Evolutionary conservation across 2,329 filamentous ascomycete genomes (phyloP), one percentile per base, ranked within the genome.

Genomic region (Fusarium decemcellulare): DNA sequence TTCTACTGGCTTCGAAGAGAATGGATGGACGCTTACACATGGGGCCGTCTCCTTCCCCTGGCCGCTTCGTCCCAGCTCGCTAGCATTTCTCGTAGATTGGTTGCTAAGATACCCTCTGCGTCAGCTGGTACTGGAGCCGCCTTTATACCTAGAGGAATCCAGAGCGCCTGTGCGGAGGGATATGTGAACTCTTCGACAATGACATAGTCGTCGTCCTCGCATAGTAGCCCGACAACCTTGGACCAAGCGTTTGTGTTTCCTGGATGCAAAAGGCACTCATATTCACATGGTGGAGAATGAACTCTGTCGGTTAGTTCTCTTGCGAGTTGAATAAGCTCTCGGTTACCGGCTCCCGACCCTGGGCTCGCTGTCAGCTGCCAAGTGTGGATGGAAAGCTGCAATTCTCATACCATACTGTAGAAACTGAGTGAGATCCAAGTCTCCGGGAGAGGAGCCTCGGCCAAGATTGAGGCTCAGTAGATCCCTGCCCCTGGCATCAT

Each of bases 211-310:
- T 34, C 18, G 16, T 50, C 46, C 16, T 50, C 46, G 8, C 46
- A 50, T 2, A 50, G 46, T 4, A 50, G 30, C 9, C 46, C 46
- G 4, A 50, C 46, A 5, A 50, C 46, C 16, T 50, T 50, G 16
- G 46, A 30, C 46, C 46, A 50, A 11, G 46, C 46, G 12, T 50
- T 50, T 8, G 46, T 50, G 29, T 50, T 50, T 34, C 46, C 46
- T 3, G 46, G 46, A 12, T 50, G 46, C 11, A 50, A 4, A n/a
- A 50, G 46, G n/a, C 46, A 50, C 8, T 36, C 46, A 8, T 50
- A 50, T 30, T 50, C n/a, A 16, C 30, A 50, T 1, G 46, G 46
- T 7, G 46, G 46, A 50, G 46, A 15, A 30, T 50, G 46, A 10
- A 50, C 46, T 12, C 46, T 16, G n/a, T 50, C 29, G 1, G 46